Conservation (phyloP, 2,329 filamentous ascomycete species). For the Pseudogymnoascus sp. region DNA sequence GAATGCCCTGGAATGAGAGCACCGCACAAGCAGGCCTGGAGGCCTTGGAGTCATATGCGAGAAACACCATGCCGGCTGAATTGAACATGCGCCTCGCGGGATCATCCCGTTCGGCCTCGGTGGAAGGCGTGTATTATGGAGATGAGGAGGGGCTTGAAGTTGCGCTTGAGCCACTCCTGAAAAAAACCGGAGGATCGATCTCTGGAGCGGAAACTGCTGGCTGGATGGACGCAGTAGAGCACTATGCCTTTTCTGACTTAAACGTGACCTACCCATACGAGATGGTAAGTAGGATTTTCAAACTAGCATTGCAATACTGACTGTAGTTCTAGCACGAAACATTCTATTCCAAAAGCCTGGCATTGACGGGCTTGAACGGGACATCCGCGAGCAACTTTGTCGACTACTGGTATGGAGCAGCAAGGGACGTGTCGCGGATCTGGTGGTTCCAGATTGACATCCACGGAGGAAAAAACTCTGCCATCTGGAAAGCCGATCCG, state of each 20-base stretch:
- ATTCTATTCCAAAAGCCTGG: constrained; percentile 51
- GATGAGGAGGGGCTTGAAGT: background rate
- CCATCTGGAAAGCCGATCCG: constrained; percentile 22
- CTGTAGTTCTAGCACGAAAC: constrained; percentile 31
- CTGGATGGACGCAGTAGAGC: background rate
- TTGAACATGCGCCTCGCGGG: background rate
- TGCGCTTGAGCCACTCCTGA: background rate
- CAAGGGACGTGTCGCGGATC: constrained; percentile 40
- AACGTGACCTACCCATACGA: background rate
- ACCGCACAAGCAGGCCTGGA: background rate
- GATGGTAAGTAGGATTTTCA: background rate
- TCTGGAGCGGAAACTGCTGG: background rate
- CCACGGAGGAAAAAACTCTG: constrained; percentile 45
- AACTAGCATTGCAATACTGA: background rate
- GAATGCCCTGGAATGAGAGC: constrained; percentile 13
- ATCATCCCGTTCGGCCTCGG: background rate
- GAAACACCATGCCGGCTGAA: background rate
- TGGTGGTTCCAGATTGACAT: constrained; percentile 58
- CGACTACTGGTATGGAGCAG: constrained; percentile 43
- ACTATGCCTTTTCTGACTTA: background rate
- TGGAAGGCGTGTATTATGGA: background rate
- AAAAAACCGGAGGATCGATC: background rate
- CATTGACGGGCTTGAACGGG: constrained; percentile 41
- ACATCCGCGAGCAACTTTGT: constrained; percentile 37
- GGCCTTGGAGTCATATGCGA: background rate